Conservation (phyloP, 768 basidiomycete species). For the Suillus weaverae region DNA sequence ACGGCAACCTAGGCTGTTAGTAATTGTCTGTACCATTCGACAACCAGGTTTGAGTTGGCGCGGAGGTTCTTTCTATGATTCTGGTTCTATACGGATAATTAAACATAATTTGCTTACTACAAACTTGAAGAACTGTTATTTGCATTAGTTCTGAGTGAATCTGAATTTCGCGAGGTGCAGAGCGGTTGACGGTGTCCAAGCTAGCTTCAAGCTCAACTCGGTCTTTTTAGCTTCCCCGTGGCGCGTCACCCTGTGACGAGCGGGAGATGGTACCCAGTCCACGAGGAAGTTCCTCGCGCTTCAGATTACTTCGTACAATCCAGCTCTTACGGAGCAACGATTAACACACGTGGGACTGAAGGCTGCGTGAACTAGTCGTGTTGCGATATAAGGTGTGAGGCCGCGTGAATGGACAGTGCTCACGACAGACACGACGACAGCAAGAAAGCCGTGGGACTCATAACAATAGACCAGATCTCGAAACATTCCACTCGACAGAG, state of each 20-base stretch:
- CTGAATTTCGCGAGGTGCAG: background rate
- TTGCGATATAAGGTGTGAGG: background rate
- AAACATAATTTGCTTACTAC: background rate
- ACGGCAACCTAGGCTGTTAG: constrained; percentile 15
- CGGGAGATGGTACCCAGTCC: background rate
- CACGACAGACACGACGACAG: background rate
- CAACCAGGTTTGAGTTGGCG: background rate
- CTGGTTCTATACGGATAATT: background rate
- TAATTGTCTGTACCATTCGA: background rate
- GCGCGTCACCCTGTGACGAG: background rate
- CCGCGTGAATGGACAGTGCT: background rate
- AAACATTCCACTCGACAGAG: background rate
- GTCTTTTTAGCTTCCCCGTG: background rate
- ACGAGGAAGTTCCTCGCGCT: background rate
- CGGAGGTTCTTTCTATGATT: background rate
- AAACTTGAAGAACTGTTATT: background rate
- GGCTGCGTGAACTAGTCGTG: background rate
- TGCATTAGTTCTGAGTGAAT: background rate
- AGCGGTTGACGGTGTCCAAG: background rate
- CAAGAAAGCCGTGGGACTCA: background rate
- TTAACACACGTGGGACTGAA: background rate
- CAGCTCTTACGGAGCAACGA: background rate
- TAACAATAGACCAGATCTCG: background rate
- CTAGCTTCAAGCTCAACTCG: background rate
- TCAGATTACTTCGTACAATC: background rate